Percentiles rank a stretch among this genome's conserved stretches.
These are phyloP conservation scores for Pulveroboletus ravenelii DNA, from an alignment of 768 basidiomycete species.

Conservation along the genomic window DNA sequence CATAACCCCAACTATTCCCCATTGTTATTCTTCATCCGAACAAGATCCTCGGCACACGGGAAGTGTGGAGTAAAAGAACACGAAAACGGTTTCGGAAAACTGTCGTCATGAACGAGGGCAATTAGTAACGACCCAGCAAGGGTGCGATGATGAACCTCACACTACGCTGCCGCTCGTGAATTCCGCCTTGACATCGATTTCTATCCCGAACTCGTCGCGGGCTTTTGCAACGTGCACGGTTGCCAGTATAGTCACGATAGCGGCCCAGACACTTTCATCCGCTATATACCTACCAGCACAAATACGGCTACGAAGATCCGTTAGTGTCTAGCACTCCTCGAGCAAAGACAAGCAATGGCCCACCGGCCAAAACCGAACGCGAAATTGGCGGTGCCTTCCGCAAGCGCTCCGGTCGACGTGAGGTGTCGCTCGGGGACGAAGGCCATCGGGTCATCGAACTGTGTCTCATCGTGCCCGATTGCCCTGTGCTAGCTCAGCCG, in stretches of 20 bases:
- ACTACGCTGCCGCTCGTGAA: constrained; percentile 22
- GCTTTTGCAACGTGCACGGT: constrained; percentile 26
- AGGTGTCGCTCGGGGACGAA: constrained; percentile 59
- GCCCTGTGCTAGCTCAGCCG: constrained; percentile 29
- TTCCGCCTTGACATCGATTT: constrained; percentile 22
- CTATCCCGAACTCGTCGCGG: constrained; percentile 26
- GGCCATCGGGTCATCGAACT: constrained; percentile 47
- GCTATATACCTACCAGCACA: constrained; percentile 36
- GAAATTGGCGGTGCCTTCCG: background rate
- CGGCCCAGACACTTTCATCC: constrained; percentile 30
- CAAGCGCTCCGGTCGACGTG: constrained; percentile 11
- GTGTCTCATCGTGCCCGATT: constrained; percentile 45
- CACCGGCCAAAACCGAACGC: constrained; percentile 28
- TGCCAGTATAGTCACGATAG: constrained; percentile 29
- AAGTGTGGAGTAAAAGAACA: constrained; percentile 21
- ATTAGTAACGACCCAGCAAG: background rate
- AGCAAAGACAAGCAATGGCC: background rate
- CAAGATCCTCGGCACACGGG: constrained; percentile 8
- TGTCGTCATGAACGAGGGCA: background rate
- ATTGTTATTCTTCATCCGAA: constrained; percentile 7
- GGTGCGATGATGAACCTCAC: constrained; percentile 4
- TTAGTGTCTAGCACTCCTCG: background rate
- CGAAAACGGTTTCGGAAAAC: constrained; percentile 22
- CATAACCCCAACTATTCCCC: background rate
- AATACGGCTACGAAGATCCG: constrained; percentile 12